Conservation (phyloP, 805 yeast species). For the Metschnikowia colocasiae region DNA sequence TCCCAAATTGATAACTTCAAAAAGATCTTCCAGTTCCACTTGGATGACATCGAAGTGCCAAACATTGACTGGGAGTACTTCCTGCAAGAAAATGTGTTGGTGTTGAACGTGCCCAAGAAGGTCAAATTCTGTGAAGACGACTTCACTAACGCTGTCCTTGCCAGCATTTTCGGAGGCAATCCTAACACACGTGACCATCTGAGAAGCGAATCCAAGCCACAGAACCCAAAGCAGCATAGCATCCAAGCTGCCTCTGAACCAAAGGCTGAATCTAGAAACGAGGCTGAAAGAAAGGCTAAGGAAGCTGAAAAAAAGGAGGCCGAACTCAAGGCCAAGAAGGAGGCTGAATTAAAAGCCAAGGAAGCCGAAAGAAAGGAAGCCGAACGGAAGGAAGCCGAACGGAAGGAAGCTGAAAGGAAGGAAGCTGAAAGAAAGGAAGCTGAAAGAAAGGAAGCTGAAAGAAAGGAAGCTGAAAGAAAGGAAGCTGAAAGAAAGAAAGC, state of each 20-base stretch:
- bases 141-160: constrained; percentile 15
- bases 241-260: background rate
- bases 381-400: constrained; percentile 2
- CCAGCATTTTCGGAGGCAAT: constrained; percentile 11
- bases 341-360: constrained; percentile 7
- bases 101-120: constrained; percentile 35
- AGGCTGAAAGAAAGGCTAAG: constrained; percentile 7
- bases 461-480: constrained; percentile 6
- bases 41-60: constrained; percentile 28
- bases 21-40: constrained; percentile 29
- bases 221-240: background rate
- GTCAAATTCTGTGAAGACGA: constrained; percentile 16
- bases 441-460: constrained; percentile 7
- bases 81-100: constrained; percentile 28
- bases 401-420: constrained; percentile 6
- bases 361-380: constrained; percentile 7
- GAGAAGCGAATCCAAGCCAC: background rate
- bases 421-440: constrained; percentile 5
- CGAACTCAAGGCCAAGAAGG: background rate
- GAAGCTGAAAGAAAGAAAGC: constrained; percentile 7
- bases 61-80: constrained; percentile 36
- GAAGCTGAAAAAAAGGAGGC: constrained; percentile 2
- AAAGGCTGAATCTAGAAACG: background rate
- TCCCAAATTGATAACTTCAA: constrained; percentile 29
- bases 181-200: background rate